Evolutionary conservation across 2,329 filamentous ascomycete genomes (phyloP).

Genomic region (Aureobasidium sp.): DNA sequence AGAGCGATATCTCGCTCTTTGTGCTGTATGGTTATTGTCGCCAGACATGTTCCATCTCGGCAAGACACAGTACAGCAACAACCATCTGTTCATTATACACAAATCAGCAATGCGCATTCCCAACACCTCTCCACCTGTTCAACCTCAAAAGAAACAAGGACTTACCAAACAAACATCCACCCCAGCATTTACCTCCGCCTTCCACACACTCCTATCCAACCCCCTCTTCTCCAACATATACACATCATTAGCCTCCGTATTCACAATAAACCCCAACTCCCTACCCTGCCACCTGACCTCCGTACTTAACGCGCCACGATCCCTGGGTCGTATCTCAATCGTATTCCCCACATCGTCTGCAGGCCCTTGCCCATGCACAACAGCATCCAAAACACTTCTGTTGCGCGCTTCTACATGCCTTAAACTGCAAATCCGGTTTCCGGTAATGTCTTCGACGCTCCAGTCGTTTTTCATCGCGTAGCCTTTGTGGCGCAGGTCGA

Average conservation of each 20-base stretch:
- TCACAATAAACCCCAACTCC: background rate
- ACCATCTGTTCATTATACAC: background rate
- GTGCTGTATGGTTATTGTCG: background rate
- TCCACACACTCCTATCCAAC: background rate
- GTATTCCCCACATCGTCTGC: background rate
- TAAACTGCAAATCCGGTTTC: background rate
- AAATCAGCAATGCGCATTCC: background rate
- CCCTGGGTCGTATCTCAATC: background rate
- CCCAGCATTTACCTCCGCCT: background rate
- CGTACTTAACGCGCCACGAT: background rate
- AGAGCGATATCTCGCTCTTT: background rate
- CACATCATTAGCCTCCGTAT: background rate
- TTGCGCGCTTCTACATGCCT: background rate
- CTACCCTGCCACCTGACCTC: background rate
- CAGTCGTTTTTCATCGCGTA: slow-evolving; percentile 4
- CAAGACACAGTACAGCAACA: background rate
- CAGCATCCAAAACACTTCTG: background rate
- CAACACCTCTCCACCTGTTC: background rate
- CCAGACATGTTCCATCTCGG: slow-evolving; percentile 6
- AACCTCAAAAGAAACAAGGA: background rate
- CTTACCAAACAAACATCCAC: slow-evolving; percentile 1
- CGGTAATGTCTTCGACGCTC: background rate
- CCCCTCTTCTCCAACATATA: background rate
- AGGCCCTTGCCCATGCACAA: background rate
- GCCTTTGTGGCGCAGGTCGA: background rate